Percentiles rank a stretch among this genome's conserved stretches.
Evolutionary conservation across 1,284 basidiomycete genomes (phyloP).

Genomic region (Apiotrichum sp.): DNA sequence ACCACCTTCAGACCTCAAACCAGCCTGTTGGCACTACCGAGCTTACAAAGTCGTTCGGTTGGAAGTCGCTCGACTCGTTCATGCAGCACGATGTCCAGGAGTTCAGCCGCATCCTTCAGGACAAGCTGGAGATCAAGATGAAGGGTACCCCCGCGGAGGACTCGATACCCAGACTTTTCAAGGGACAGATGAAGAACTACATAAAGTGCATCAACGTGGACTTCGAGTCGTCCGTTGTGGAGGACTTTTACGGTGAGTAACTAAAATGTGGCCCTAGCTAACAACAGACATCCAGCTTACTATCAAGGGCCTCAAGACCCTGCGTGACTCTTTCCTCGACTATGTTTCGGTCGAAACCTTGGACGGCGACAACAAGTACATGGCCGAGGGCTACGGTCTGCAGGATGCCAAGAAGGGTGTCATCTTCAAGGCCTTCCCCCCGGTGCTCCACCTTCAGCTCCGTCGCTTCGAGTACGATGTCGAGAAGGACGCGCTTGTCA

Average conservation of each 20-base stretch:
- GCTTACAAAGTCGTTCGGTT: conserved; percentile 98
- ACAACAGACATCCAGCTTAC: conserved; percentile 90
- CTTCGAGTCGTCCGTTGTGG: conserved; percentile 87
- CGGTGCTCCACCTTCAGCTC: conserved; percentile 94
- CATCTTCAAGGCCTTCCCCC: conserved; percentile 97
- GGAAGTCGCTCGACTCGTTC: conserved; percentile 98
- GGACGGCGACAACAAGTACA: conserved; percentile 99
- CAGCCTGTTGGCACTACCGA: conserved; percentile 98
- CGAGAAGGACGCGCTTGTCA: conserved; percentile 97
- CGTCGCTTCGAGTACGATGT: conserved; percentile 99
- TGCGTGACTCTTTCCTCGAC: conserved; percentile 94
- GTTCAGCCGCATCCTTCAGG: conserved; percentile 94
- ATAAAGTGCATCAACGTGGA: conserved; percentile 99
- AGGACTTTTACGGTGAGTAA: conserved; percentile 87
- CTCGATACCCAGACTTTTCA: conserved; percentile 90
- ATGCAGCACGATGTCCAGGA: conserved; percentile 99
- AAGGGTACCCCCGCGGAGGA: conserved; percentile 97
- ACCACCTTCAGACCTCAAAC: conserved; percentile 96
- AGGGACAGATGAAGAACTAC: conserved; percentile 99
- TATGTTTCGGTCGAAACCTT: conserved; percentile 98
- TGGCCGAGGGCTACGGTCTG: conserved; percentile 90
- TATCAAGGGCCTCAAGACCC: conserved; percentile 95
- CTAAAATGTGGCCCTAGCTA: background rate
- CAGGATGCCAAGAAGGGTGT: conserved; percentile 99
- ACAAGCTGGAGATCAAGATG: conserved; percentile 99